phyloP scores from a whole-genome alignment of 228 moss, liverwort and hornwort species.

The Sphagnum magellanicum region DNA sequence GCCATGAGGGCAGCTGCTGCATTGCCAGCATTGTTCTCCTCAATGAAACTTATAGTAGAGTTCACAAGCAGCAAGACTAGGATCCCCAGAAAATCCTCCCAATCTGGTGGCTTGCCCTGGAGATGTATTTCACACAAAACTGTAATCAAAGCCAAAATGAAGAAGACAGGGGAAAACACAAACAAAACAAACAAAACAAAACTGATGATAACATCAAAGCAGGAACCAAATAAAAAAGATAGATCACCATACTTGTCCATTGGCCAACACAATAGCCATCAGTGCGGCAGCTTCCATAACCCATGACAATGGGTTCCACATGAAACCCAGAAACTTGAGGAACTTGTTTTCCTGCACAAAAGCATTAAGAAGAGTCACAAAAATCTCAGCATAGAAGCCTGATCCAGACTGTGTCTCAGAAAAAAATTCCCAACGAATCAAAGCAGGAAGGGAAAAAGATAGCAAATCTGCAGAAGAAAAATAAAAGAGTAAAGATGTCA shows the following conservation, averaged over 20 bases:
- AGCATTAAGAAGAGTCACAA: too few species aligned
- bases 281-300: slow-evolving; percentile 54
- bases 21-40: slow-evolving; percentile 49
- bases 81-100: slow-evolving; percentile 47
- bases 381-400: too few species aligned
- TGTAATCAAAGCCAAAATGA: not conserved
- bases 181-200: not conserved
- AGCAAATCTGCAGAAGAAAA: too few species aligned
- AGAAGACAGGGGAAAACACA: not conserved
- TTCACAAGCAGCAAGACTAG: slow-evolving; percentile 26
- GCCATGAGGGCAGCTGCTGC: slow-evolving; percentile 56
- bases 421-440: too few species aligned
- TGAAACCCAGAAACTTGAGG: slow-evolving; percentile 51
- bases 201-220: not conserved
- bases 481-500: too few species aligned
- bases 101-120: slow-evolving; percentile 40
- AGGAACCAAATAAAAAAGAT: too few species aligned
- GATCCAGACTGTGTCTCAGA: too few species aligned
- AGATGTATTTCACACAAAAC: not conserved
- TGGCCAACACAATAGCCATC: slow-evolving; percentile 46
- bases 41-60: slow-evolving; percentile 42
- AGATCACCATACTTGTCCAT: slow-evolving; percentile 27
- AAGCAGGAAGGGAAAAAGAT: too few species aligned
- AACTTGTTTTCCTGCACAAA: slow-evolving; percentile 34
- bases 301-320: slow-evolving; percentile 66